These are phyloP conservation scores for Pythium rhizo-oryzae DNA, from an alignment of 352 stramenopile species.

Conservation along the genomic window DNA sequence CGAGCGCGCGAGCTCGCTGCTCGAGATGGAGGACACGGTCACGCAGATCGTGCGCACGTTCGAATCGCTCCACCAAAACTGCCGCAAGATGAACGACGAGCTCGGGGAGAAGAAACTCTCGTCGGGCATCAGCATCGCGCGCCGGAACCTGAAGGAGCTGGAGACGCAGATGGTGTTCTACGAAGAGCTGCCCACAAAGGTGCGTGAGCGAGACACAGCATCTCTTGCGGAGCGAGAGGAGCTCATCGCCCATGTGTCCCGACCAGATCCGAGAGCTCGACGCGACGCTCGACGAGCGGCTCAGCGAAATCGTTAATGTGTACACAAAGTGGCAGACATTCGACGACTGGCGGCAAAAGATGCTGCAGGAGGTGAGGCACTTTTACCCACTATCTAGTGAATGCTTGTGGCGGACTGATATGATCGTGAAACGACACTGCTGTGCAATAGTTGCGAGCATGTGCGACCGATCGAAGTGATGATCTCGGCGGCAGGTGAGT, in stretches of 20 bases:
- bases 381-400: no score
- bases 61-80: constrained; percentile 55
- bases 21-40: constrained; percentile 72
- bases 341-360: constrained; percentile 84
- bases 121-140: constrained; percentile 77
- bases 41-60: constrained; percentile 66
- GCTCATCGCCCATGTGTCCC: not conserved
- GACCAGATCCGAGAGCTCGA: constrained; percentile 38
- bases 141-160: constrained; percentile 80
- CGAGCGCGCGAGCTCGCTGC: constrained; percentile 70
- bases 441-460: constrained; percentile 50
- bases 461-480: constrained; percentile 63
- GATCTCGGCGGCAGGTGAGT: constrained; percentile 70
- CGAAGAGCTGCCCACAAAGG: constrained; percentile 69
- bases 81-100: constrained; percentile 82
- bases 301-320: constrained; percentile 58
- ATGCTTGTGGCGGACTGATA: no score
- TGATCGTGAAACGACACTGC: not conserved
- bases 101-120: constrained; percentile 81
- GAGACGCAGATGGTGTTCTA: constrained; percentile 86
- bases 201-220: no score
- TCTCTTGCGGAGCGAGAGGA: no score
- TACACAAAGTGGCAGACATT: constrained; percentile 75
- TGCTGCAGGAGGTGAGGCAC: constrained; percentile 68
- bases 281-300: constrained; percentile 43